Evolutionary conservation across 2,329 filamentous ascomycete genomes (phyloP).

Genomic region (Helminthosporium solani): DNA sequence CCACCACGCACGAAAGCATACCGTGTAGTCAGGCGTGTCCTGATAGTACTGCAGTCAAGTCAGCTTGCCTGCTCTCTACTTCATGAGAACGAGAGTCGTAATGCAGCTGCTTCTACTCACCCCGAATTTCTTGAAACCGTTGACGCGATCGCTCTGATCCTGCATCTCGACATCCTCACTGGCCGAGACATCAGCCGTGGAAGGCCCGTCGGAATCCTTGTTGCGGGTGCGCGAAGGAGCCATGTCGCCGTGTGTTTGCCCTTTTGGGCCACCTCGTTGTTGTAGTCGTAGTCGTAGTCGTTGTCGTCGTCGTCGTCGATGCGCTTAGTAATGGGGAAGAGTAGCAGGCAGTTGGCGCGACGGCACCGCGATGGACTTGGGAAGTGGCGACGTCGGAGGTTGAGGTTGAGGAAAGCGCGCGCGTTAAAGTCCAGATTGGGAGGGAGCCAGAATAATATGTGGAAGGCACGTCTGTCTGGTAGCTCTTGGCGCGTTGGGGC

Average conservation of each 20-base stretch:
- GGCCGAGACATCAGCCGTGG: conserved; percentile 40
- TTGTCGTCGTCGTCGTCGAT: not conserved
- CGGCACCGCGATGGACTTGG: not conserved
- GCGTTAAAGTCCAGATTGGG: not conserved
- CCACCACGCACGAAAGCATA: conserved; percentile 39
- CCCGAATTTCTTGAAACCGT: conserved; percentile 38
- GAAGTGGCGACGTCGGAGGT: not conserved
- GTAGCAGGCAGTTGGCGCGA: too few species aligned
- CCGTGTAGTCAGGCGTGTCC: conserved; percentile 64
- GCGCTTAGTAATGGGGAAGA: too few species aligned
- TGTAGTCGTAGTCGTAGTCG: not conserved
- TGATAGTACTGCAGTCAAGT: conserved; percentile 48
- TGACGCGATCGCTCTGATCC: conserved; percentile 34
- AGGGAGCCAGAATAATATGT: not conserved
- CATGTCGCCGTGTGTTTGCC: conserved; percentile 33
- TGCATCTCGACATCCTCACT: conserved; percentile 44
- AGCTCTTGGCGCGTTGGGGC: not conserved
- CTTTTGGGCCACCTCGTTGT: conserved; percentile 29
- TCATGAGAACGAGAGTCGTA: too few species aligned
- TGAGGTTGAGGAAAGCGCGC: too few species aligned
- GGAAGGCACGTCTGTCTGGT: not conserved
- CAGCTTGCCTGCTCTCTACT: conserved; percentile 21
- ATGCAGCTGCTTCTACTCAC: conserved; percentile 28
- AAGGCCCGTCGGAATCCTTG: conserved; percentile 37
- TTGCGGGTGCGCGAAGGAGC: conserved; percentile 40